Percentiles rank a stretch among this genome's conserved stretches.
These are phyloP conservation scores for Xylaria sp. DNA, from an alignment of 2,329 filamentous ascomycete genomes.

Conservation along the genomic window DNA sequence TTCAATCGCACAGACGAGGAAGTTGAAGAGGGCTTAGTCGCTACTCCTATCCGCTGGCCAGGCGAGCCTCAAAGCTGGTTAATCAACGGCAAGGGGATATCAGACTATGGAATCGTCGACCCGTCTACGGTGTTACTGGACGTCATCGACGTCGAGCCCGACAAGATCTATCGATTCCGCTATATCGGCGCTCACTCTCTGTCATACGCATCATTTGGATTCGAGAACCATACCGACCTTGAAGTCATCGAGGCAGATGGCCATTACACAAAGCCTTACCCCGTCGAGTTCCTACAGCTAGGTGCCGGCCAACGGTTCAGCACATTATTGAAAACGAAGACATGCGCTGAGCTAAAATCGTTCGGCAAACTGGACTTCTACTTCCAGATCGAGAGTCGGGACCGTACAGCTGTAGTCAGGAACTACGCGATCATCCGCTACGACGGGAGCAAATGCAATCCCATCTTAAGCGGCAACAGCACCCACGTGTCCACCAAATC, in stretches of 20 bases:
- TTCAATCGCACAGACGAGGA: conserved; percentile 13
- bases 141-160: conserved; percentile 16
- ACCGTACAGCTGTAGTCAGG: conserved; percentile 2
- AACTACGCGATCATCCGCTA: conserved; percentile 24
- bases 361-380: conserved; percentile 23
- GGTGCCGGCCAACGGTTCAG: conserved; percentile 20
- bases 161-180: conserved; percentile 19
- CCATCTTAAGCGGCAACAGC: neutral
- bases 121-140: conserved; percentile 7
- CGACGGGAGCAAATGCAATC: conserved; percentile 12
- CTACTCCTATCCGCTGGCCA: conserved; percentile 12
- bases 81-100: conserved; percentile 25
- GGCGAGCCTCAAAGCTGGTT: conserved; percentile 21
- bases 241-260: conserved; percentile 20
- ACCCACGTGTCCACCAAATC: conserved; percentile 6
- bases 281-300: conserved; percentile 18
- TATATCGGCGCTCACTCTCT: conserved; percentile 11
- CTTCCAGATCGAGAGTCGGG: conserved; percentile 21
- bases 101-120: conserved; percentile 19
- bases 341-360: conserved; percentile 8
- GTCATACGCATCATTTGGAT: conserved; percentile 13
- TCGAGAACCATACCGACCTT: conserved; percentile 22
- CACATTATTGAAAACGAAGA: conserved; percentile 13
- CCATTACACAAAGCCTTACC: conserved; percentile 17
- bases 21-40: conserved; percentile 1